Conservation (phyloP, 768 basidiomycete species). For the Gelatoporia subvermispora region DNA sequence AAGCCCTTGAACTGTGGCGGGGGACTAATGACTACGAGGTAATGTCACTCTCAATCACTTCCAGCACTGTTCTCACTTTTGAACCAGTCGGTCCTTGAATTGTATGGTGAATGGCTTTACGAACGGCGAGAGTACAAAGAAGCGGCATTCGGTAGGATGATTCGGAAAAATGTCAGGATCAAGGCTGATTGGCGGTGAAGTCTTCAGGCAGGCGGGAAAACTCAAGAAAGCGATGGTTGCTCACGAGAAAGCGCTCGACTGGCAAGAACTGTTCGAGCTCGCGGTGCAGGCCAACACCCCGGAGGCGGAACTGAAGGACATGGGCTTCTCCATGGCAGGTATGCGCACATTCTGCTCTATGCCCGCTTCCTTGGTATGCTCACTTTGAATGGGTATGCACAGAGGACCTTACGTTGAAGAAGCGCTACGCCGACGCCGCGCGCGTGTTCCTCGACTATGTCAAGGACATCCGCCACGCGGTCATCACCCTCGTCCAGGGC, state of each 20-base stretch:
- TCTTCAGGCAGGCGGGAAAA: constrained; percentile 65
- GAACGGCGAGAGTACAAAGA: constrained; percentile 79
- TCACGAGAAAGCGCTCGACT: constrained; percentile 81
- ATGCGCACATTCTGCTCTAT: background rate
- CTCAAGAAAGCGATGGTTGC: constrained; percentile 77
- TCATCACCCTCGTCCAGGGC: constrained; percentile 74
- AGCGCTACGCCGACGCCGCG: constrained; percentile 75
- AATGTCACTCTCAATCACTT: constrained; percentile 12
- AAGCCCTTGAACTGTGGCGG: constrained; percentile 73
- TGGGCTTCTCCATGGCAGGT: constrained; percentile 82
- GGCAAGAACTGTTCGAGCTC: constrained; percentile 89
- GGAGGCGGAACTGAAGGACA: constrained; percentile 53
- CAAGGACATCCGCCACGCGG: constrained; percentile 69
- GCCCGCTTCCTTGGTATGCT: too few species aligned
- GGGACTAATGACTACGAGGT: constrained; percentile 62
- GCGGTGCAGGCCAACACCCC: constrained; percentile 47
- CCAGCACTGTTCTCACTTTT: background rate
- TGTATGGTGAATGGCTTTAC: constrained; percentile 86
- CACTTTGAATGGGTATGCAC: constrained; percentile 3
- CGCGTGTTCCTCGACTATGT: constrained; percentile 82
- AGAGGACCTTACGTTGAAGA: constrained; percentile 84
- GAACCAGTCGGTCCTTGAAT: constrained; percentile 57
- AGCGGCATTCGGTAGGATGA: constrained; percentile 66
- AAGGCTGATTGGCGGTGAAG: constrained; percentile 32
- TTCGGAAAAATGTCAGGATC: background rate